Evolutionary conservation across 139 green algal genomes (phyloP).

Genomic region (Tetraselmis chui): DNA sequence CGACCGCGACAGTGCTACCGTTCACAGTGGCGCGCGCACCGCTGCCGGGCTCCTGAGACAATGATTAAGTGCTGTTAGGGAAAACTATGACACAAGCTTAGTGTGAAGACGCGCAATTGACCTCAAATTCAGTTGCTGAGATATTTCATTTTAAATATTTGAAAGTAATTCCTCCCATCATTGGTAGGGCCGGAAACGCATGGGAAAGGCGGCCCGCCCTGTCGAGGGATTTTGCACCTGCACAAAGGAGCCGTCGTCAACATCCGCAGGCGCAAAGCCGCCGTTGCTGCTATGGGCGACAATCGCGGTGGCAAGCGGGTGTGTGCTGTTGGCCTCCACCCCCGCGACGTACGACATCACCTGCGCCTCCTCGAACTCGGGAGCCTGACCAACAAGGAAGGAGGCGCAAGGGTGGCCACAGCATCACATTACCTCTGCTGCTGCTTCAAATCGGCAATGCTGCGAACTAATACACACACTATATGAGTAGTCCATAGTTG

Average conservation of each 20-base stretch:
- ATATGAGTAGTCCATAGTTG: too few relatives aligned
- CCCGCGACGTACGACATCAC: slow-evolving; percentile 65
- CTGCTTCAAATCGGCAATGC: too few relatives aligned
- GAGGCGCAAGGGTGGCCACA: too few relatives aligned
- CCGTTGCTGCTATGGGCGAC: slow-evolving; percentile 19
- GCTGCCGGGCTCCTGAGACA: slow-evolving; percentile 59
- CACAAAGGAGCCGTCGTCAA: slow-evolving; percentile 53
- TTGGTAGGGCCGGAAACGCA: too few relatives aligned
- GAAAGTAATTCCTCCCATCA: not conserved
- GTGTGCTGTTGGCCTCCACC: slow-evolving; percentile 61
- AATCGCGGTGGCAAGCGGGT: slow-evolving; percentile 63
- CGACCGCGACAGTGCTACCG: slow-evolving; percentile 52
- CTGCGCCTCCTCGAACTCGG: not conserved
- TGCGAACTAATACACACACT: too few relatives aligned
- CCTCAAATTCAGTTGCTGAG: too few relatives aligned
- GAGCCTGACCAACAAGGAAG: not conserved
- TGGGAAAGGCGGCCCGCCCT: too few relatives aligned
- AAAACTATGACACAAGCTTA: too few relatives aligned
- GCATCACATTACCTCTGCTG: too few relatives aligned
- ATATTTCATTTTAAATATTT: not conserved
- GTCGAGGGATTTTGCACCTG: too few relatives aligned
- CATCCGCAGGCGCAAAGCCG: slow-evolving; percentile 9
- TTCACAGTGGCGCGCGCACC: slow-evolving; percentile 58
- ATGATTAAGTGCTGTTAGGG: too few relatives aligned
- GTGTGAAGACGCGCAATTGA: too few relatives aligned